Percentiles rank a stretch among this genome's conserved stretches.
Evolutionary conservation across 2,329 filamentous ascomycete species (phyloP).

Genomic region (Pseudopithomyces chartarum): DNA sequence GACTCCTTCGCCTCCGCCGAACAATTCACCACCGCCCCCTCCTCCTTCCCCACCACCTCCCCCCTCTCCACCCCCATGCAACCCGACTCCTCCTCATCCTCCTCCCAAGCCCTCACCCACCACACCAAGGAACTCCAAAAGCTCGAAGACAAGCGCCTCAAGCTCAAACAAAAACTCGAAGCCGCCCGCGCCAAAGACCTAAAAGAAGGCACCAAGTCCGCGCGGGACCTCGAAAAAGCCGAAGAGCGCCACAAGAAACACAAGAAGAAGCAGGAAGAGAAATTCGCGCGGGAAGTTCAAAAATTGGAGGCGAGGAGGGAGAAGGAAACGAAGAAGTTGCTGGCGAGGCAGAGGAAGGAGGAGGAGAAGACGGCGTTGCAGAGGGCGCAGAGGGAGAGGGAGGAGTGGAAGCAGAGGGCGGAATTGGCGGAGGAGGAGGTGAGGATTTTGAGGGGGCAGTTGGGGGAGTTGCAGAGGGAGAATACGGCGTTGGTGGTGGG

Average conservation of each 20-base stretch:
- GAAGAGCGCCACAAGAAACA: slow-evolving; percentile 68
- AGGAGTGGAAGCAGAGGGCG: slow-evolving; percentile 52
- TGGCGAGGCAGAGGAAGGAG: slow-evolving; percentile 67
- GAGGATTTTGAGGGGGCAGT: slow-evolving; percentile 54
- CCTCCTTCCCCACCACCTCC: slow-evolving; percentile 31
- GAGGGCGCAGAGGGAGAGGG: slow-evolving; percentile 53
- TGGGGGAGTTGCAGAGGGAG: slow-evolving; percentile 62
- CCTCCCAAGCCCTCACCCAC: slow-evolving; percentile 53
- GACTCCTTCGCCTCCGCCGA: slow-evolving; percentile 51
- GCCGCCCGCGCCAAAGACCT: slow-evolving; percentile 56
- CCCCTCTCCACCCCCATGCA: slow-evolving; percentile 31
- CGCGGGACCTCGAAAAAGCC: slow-evolving; percentile 62
- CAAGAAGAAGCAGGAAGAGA: slow-evolving; percentile 47
- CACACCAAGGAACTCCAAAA: slow-evolving; percentile 61
- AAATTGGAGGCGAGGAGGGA: slow-evolving; percentile 71
- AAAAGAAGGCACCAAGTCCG: slow-evolving; percentile 42
- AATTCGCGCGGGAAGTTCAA: slow-evolving; percentile 53
- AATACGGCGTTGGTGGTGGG: slow-evolving; percentile 58
- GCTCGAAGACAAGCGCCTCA: slow-evolving; percentile 60
- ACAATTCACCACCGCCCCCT: slow-evolving; percentile 45
- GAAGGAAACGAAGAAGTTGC: slow-evolving; percentile 66
- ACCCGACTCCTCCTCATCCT: slow-evolving; percentile 12
- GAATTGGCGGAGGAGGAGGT: slow-evolving; percentile 56
- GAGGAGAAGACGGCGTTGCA: slow-evolving; percentile 57
- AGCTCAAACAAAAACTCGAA: slow-evolving; percentile 67